These are phyloP conservation scores for Lentinula sp. DNA, from an alignment of 768 basidiomycete species.

Conservation along the genomic window DNA sequence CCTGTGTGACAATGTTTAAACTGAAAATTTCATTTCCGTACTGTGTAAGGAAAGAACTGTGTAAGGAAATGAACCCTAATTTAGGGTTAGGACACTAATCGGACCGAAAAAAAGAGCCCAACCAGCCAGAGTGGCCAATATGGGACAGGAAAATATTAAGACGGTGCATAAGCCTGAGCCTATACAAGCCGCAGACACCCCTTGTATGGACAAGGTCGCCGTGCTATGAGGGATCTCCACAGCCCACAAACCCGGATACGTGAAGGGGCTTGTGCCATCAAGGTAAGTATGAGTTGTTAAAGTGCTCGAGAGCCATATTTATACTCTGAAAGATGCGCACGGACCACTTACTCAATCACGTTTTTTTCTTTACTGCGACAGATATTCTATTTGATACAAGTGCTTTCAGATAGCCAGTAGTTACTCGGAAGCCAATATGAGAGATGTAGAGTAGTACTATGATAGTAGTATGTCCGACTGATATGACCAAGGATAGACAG, in stretches of 20 bases:
- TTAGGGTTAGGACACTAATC: slow-evolving; percentile 2
- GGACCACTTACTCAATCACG: neutral
- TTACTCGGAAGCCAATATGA: neutral
- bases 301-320: neutral
- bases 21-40: no score
- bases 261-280: slow-evolving; percentile 7
- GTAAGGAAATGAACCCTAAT: neutral
- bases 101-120: slow-evolving; percentile 2
- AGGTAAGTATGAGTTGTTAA: neutral
- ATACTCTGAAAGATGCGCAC: neutral
- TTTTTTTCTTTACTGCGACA: neutral
- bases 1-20: no score
- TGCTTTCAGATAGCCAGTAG: no score
- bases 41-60: neutral
- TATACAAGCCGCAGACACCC: slow-evolving; percentile 5
- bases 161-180: slow-evolving; percentile 8
- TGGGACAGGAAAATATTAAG: slow-evolving; percentile 8
- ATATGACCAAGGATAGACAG: neutral
- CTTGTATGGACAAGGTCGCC: slow-evolving; percentile 8
- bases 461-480: neutral
- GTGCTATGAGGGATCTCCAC: slow-evolving; percentile 7
- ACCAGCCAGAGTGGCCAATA: slow-evolving; percentile 6
- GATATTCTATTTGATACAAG: neutral
- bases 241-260: slow-evolving; percentile 5
- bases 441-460: neutral